Base-by-base conservation (phyloP, 139 green algal genomes). In the Diplosphaera chodatii region DNA sequence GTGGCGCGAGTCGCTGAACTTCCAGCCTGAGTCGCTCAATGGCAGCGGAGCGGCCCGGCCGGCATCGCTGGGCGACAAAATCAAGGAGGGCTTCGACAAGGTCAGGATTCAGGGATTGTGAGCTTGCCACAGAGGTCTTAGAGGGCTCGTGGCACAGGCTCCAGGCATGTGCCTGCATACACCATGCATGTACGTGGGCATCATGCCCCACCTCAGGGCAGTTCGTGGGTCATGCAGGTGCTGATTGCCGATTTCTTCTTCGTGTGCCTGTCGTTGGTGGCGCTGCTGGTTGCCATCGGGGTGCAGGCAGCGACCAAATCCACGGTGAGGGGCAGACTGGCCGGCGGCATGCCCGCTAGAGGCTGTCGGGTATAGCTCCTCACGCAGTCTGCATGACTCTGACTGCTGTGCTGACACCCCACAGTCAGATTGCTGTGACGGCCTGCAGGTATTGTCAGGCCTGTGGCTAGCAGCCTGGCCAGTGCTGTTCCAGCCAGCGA, bases 171-270 rank as follows among this genome's bases (percentile, higher is more conserved):
- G n/a, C n/a, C n/a, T n/a, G n/a, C n/a, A n/a, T n/a, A n/a, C n/a
- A n/a, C n/a, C 37, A 48, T 48, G 8, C 37, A 6, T 48, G 10
- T 10, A 48, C 8, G 10, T 48, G 37, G 8, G 37, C 37, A 48
- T n/a, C n/a, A n/a, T n/a, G n/a, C n/a, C n/a, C n/a, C n/a, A n/a
- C n/a, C n/a, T n/a, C n/a, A n/a, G n/a, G n/a, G n/a, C n/a, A 48
- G 37, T 10, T 10, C 37, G 10, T 10, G 37, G 10, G 10, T 10
- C 37, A 48, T 69, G 40, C 81, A 92, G 85, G 33, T 94, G 1
- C 79, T 96, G 2, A 95, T 96, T n/a, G 91, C 85, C 13, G 91
- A 96, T 76, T 95, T 96, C 70, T 96, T 96, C 82, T 87, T 94
- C 41, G 80, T 96, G 4, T 73, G 90, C 32, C 75, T 87, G 23